Evolutionary conservation across 352 stramenopile genomes (phyloP), one percentile per base, ranked within the genome.

Genomic region (Peronospora farinosa): DNA sequence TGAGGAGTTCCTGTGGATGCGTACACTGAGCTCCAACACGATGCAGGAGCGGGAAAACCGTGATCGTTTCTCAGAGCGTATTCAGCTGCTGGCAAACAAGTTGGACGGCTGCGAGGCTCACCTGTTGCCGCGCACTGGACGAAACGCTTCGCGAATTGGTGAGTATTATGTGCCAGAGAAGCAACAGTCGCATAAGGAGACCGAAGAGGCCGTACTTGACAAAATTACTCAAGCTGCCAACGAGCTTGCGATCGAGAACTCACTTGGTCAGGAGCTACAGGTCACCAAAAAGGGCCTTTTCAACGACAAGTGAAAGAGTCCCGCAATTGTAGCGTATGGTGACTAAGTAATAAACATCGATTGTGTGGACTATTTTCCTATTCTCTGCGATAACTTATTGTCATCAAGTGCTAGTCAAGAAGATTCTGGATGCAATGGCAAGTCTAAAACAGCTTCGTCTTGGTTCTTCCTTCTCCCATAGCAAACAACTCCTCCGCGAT

Each of bases 1-100:
- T 13, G 80, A 96, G 46, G 89, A 96, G 57, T 96, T 97, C 39
- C 51, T 97, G 33, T 97, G 91, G 91, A 89, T 93, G 76, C 80
- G 82, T 39, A 93, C 84, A 37, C 67, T 96, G 40, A 95, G 81
- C 54, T 91, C 86, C 23, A 95, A 92, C 55, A 84, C 81, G 30
- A 92, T 92, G 78, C 78, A 93, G 40, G 86, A 96, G 49, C 82
- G 72, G 3, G 86, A 96, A 58, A 92, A 94, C 55, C 79, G 86
- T 30, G 86, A 96, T 40, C 81, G 84, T 7, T 94, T 94, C 43
- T 94, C 86, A 19, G 84, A 96, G 57, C 84, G 86, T 51, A 92
- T 96, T 47, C 83, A 90, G 53, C 51, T 87, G 40, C 65, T 96
- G 15, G 76, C 78, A 2, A 88, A 87, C 50, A 95, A 94, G 46